Base-by-base conservation (phyloP, 2,329 filamentous ascomycete species). In the Fusarium abutilonis region DNA sequence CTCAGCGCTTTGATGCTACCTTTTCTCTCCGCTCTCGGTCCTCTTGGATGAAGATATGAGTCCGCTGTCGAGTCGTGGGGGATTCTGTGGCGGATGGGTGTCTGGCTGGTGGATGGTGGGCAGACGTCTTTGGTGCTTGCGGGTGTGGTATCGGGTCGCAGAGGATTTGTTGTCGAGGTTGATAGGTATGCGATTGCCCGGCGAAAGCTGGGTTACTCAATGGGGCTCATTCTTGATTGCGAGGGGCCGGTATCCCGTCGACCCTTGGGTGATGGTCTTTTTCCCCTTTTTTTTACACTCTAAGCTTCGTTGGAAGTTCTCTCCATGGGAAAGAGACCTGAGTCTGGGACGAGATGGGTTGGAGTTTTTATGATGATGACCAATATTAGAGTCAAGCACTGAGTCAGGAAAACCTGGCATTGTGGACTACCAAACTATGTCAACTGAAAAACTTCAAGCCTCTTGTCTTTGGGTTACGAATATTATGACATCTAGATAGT, bases 181-280 rank as follows among this genome's bases (percentile, higher is more conserved):
- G 83, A 96, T 87, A 97, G 94, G 90, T 88, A 98, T 97, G 94
- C 93, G 94, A 97, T 97, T 97, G 92, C 91, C 80, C 75, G 70
- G 73, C 60, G 69, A 75, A 70, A 72, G 70, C 80, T 77, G 79
- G 84, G 91, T 97, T 96, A 98, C 94, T 97, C 93, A 93, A 98
- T 96, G 94, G 94, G 94, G 94, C 94, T 97, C 93, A 98, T 97
- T 97, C 92, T 97, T 90, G 94, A 93, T 26, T 86, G 90, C 93
- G 93, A 97, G 92, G 90, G 90, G 90, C 80, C 31, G 57, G 44
- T 31, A 64, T 62, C 56, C 61, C 66, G 60, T 67, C 50, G 36
- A 52, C 52, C 49, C 39, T 66, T 42, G 43, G 67, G 62, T 56
- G 68, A 67, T 58, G 65, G 67, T 69, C 60, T 64, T 56, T 47